phyloP scores from a whole-genome alignment of 2,329 filamentous ascomycete species.

The Claviceps arundinis region DNA sequence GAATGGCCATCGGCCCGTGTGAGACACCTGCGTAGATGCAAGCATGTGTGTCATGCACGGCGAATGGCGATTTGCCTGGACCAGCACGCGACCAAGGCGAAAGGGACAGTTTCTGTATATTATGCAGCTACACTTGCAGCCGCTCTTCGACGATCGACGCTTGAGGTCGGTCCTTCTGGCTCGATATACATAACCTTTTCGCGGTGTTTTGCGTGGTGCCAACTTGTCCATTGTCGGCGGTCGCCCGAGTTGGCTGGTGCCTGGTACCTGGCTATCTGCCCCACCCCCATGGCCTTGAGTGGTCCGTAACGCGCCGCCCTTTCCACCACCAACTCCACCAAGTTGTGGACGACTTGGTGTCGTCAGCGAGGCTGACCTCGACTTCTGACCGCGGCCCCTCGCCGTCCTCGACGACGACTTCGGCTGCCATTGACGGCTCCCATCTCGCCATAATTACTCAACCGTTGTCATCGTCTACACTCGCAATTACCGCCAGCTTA shows the following conservation, averaged over 20 bases:
- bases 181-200: no score
- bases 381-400: not conserved
- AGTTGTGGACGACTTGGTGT: not conserved
- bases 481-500: conserved; percentile 4
- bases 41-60: not conserved
- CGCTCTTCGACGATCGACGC: no score
- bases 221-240: no score
- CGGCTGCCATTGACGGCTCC: not conserved
- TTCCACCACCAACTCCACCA: no score
- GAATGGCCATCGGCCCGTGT: no score
- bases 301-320: no score
- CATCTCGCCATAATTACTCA: not conserved
- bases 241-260: no score
- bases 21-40: not conserved
- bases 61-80: not conserved
- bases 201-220: no score
- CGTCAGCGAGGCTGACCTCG: conserved; percentile 1
- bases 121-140: not conserved
- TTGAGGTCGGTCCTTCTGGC: no score
- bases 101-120: not conserved
- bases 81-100: not conserved
- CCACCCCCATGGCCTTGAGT: no score
- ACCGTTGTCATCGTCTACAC: not conserved
- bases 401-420: conserved; percentile 1
- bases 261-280: no score